phyloP scores from a whole-genome alignment of 495 filamentous ascomycete genomes.

The Penicillium robsamsonii region DNA sequence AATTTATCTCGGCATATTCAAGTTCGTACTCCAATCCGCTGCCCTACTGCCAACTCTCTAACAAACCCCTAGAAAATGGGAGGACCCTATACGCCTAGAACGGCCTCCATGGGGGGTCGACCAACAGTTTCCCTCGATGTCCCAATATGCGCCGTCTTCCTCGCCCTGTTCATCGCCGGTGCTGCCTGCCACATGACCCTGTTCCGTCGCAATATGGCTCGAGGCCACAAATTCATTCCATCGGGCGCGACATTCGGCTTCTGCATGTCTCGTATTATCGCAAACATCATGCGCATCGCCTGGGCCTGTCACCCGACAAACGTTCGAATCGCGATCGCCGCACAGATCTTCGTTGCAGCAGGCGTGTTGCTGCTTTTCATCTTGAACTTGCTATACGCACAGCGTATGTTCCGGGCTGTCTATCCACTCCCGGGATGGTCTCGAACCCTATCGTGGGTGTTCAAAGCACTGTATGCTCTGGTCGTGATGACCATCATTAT shows the following conservation, averaged over 20 bases:
- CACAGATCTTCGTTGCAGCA: slow-evolving; percentile 70
- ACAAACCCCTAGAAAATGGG: slow-evolving; percentile 14
- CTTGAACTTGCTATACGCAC: slow-evolving; percentile 74
- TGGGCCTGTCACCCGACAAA: slow-evolving; percentile 43
- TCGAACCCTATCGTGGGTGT: slow-evolving; percentile 41
- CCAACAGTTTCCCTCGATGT: slow-evolving; percentile 59
- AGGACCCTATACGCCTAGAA: slow-evolving; percentile 41
- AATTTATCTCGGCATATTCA: not conserved
- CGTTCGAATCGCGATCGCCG: slow-evolving; percentile 62
- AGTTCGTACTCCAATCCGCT: not conserved
- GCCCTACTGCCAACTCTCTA: not conserved
- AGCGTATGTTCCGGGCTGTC: slow-evolving; percentile 70
- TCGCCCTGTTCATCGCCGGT: slow-evolving; percentile 59
- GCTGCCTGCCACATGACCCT: slow-evolving; percentile 65
- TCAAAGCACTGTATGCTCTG: slow-evolving; percentile 59
- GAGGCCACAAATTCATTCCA: slow-evolving; percentile 68
- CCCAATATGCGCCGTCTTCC: slow-evolving; percentile 62
- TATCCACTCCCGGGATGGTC: slow-evolving; percentile 73
- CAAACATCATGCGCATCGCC: slow-evolving; percentile 62
- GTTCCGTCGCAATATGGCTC: slow-evolving; percentile 55
- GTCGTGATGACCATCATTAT: slow-evolving; percentile 62
- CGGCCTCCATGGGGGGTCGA: slow-evolving; percentile 56
- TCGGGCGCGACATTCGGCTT: slow-evolving; percentile 72
- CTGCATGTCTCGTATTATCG: slow-evolving; percentile 67
- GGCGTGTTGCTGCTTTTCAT: slow-evolving; percentile 79